phyloP scores from a whole-genome alignment of 768 basidiomycete genomes.

The Guyanaporus albipodus region DNA sequence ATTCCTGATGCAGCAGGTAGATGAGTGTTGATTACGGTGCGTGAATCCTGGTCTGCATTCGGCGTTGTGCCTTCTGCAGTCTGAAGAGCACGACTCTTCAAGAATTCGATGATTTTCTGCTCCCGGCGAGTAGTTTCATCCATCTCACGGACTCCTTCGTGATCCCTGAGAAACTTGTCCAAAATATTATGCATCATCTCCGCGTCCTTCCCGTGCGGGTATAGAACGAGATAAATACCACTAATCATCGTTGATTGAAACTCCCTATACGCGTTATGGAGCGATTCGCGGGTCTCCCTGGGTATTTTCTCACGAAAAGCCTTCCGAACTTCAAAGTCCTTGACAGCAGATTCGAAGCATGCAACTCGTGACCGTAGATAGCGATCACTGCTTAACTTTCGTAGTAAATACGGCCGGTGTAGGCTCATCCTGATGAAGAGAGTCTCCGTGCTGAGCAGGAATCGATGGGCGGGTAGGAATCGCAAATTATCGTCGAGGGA shows the following conservation, averaged over 20 bases:
- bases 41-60: constrained; percentile 13
- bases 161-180: constrained; percentile 70
- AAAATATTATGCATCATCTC: constrained; percentile 74
- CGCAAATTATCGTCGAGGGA: constrained; percentile 63
- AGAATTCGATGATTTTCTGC: constrained; percentile 79
- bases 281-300: constrained; percentile 61
- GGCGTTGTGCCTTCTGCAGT: constrained; percentile 34
- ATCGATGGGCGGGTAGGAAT: constrained; percentile 80
- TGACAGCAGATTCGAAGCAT: constrained; percentile 88
- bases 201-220: constrained; percentile 68
- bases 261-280: constrained; percentile 80
- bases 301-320: constrained; percentile 60
- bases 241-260: constrained; percentile 90
- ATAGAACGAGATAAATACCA: constrained; percentile 79
- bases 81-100: constrained; percentile 66
- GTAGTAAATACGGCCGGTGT: constrained; percentile 84
- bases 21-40: constrained; percentile 35
- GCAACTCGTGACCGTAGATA: constrained; percentile 78
- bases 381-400: constrained; percentile 68
- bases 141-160: constrained; percentile 51
- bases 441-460: constrained; percentile 85
- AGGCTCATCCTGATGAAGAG: constrained; percentile 81
- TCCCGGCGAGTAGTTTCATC: constrained; percentile 82
- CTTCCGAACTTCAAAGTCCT: constrained; percentile 77
- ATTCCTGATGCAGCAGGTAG: constrained; percentile 8